Evolutionary conservation across 768 basidiomycete species (phyloP), one percentile per base, ranked within the genome.

Genomic region (Suillus occidentalis): DNA sequence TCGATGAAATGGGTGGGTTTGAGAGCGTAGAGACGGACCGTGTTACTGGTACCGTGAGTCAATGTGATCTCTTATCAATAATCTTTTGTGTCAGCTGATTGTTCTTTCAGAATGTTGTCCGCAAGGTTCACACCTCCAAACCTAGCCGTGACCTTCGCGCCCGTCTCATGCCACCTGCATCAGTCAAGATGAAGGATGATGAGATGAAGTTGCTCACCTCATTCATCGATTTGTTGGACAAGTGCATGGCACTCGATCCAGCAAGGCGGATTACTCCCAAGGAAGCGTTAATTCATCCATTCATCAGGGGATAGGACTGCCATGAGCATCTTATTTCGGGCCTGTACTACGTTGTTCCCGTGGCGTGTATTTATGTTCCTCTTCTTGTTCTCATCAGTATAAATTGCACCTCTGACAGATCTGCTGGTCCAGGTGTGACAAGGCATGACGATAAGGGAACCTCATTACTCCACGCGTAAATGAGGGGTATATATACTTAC

Each of bases 1-100:
- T 99, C 69, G 96, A 99, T 71, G 95, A 97, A 59, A 88, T 91
- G 82, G 89, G 92, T 58, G 91, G 86, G 36, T 98, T 98, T 70
- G 82, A 87, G 70, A 91, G 87, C 67, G 83, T 94, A 6, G 95
- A 96, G 76, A 88, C 83, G 70, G 93, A 96, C 72, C 88, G 89
- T 66, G 87, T 92, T 39, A 93, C 92, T 5, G 92, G 94, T 20
- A 83, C 84, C 64, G 96, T 96, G 70, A 75, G 93, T 88, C 37
- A 28, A 66, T 45, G 61, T 64, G 56, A 53, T 57, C 63, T 31
- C 64, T 45, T 40, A 57, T 42, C 67, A 43, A 18, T 40, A 25
- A 22, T 45, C 47, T 28, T 67, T 42, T 42, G 52, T n/a, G 63
- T 68, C 65, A 66, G 64, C 65, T 78, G 70, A 73, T 45, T 59